Evolutionary conservation across 139 green algal species (phyloP), one percentile per base, ranked within the genome.

Genomic region (Chlamydomonas eustigma): DNA sequence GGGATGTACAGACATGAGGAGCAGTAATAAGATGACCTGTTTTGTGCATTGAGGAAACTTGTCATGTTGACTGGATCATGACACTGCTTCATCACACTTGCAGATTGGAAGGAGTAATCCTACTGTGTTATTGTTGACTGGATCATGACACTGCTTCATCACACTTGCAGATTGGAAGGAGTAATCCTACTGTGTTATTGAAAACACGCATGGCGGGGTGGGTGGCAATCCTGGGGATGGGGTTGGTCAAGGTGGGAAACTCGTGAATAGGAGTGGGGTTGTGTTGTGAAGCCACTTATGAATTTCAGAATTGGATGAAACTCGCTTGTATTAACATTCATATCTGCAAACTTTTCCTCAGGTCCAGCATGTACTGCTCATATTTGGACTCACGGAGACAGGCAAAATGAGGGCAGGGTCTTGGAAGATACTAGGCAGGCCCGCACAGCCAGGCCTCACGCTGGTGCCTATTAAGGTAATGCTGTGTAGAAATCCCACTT

Each of bases 141-240:
- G n/a, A n/a, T n/a, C n/a, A n/a, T n/a, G n/a, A n/a, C n/a, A n/a
- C n/a, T n/a, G n/a, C n/a, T n/a, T n/a, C n/a, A n/a, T n/a, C n/a
- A n/a, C n/a, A n/a, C n/a, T n/a, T n/a, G n/a, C 58, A 70, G 58
- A 70, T 70, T 70, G 58, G 58, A 70, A 24, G 58, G 25, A 6
- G 28, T 6, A 70, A 32, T 35, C 58, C 58, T 32, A 70, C 58
- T 28, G 18, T 70, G 66, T 35, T 73, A 18, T 22, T 73, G 22
- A 28, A 50, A 8, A 73, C 28, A 18, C 28, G 33, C 30, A 73
- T 73, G 66, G 33, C 44, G 4, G 66, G 66, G 33, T 73, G 66
- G 66, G 66, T 18, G 28, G 66, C 66, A 4, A 50, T 44, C 6
- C 66, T 73, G 18, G 66, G 66, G 33, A 73, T 73, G 66, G 66